Conservation (phyloP, 2,329 filamentous ascomycete genomes). For the Aspergillus costaricaensis region DNA sequence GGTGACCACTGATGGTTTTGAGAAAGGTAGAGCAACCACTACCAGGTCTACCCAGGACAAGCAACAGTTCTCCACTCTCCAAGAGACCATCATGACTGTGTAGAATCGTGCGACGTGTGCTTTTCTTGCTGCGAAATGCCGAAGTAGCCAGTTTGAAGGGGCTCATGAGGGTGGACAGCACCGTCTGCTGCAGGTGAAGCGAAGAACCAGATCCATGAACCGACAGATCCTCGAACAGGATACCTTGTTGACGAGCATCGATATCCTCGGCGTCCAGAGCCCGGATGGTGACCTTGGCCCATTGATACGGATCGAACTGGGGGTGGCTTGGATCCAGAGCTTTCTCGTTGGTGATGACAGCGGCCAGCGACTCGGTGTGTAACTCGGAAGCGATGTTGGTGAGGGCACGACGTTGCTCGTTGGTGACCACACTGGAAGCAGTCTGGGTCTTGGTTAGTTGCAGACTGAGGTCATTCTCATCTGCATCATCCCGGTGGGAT, state of each 20-base stretch:
- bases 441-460: background rate
- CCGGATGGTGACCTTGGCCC: background rate
- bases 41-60: conserved; percentile 6
- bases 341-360: background rate
- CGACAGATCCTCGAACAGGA: background rate
- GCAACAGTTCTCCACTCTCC: background rate
- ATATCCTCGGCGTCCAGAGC: background rate
- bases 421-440: background rate
- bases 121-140: background rate
- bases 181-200: background rate
- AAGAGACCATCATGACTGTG: conserved; percentile 3
- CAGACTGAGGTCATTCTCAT: background rate
- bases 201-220: background rate
- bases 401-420: background rate
- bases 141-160: background rate
- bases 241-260: background rate
- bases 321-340: background rate
- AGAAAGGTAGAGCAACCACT: conserved; percentile 4
- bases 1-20: background rate
- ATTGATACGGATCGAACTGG: background rate
- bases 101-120: background rate
- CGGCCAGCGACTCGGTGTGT: background rate
- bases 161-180: background rate
- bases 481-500: background rate
- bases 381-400: background rate